Percentiles rank a stretch among this genome's conserved stretches.
phyloP scores from a whole-genome alignment of 2,329 filamentous ascomycete species.

The Amphichorda felina region DNA sequence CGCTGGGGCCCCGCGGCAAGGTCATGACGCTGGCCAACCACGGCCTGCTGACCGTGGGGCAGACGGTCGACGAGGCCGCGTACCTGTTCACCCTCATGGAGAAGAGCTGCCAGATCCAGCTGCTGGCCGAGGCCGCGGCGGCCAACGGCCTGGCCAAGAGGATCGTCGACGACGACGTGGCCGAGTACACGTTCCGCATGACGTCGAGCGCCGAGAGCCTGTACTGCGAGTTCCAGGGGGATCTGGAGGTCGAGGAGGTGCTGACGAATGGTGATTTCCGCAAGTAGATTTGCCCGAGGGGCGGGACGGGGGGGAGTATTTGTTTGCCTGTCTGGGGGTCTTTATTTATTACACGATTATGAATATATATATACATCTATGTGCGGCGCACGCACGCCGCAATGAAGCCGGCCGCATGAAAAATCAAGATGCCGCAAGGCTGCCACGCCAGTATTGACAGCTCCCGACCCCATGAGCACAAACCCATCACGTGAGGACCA shows the following conservation, averaged over 20 bases:
- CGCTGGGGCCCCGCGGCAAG: constrained; percentile 44
- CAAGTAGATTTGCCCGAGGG: too few relatives aligned
- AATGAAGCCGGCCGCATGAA: too few relatives aligned
- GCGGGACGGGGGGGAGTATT: too few relatives aligned
- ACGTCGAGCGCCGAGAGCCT: constrained; percentile 6
- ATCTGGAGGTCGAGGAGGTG: constrained; percentile 2
- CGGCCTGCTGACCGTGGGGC: constrained; percentile 56
- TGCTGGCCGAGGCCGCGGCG: constrained; percentile 15
- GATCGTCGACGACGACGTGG: constrained; percentile 28
- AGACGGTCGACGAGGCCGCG: constrained; percentile 61
- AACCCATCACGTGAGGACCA: not conserved
- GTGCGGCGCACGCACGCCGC: too few relatives aligned
- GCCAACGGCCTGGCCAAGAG: constrained; percentile 18
- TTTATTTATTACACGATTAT: too few relatives aligned
- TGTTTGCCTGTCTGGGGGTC: too few relatives aligned
- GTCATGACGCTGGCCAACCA: constrained; percentile 59
- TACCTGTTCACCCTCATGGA: constrained; percentile 59
- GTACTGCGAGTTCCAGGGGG: constrained; percentile 2
- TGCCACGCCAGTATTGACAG: too few relatives aligned
- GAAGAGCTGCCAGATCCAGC: constrained; percentile 40
- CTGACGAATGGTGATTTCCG: too few relatives aligned
- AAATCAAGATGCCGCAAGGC: too few relatives aligned
- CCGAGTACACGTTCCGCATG: constrained; percentile 19
- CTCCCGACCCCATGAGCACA: too few relatives aligned
- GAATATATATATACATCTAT: too few relatives aligned